Conservation (phyloP, 495 filamentous ascomycete genomes). For the Hypomontagnella monticulosa region DNA sequence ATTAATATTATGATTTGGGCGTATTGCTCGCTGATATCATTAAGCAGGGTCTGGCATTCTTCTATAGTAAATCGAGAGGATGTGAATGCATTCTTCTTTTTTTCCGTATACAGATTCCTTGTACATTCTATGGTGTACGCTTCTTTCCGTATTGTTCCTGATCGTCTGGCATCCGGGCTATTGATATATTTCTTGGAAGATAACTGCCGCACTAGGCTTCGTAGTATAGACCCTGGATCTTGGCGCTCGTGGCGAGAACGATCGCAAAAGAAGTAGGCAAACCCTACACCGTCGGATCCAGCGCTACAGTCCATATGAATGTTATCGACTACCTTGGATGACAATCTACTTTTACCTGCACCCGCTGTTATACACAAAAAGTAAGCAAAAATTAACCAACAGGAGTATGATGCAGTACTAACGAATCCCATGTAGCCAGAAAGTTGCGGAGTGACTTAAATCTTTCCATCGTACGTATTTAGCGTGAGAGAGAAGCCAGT, state of each 20-base stretch:
- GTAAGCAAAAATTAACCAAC: too few relatives aligned
- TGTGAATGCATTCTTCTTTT: not conserved
- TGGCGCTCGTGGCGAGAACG: too few relatives aligned
- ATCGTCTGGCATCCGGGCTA: not conserved
- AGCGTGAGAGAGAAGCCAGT: not conserved
- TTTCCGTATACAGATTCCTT: not conserved
- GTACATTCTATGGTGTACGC: not conserved
- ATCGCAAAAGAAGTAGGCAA: not conserved
- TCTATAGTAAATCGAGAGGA: not conserved
- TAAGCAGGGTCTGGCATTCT: not conserved
- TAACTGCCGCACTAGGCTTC: not conserved
- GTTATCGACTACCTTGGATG: not conserved
- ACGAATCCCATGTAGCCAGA: not conserved
- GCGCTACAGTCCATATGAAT: not conserved
- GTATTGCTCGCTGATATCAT: not conserved
- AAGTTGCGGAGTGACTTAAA: not conserved
- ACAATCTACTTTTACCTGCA: not conserved
- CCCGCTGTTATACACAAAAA: too few relatives aligned
- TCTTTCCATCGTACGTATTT: not conserved
- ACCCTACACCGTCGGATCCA: not conserved
- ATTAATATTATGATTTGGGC: not conserved
- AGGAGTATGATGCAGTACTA: too few relatives aligned
- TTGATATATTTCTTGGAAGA: not conserved
- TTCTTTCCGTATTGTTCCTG: not conserved
- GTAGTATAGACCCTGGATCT: too few relatives aligned